Percentiles rank a stretch among this genome's conserved stretches.
phyloP scores from a whole-genome alignment of 257 asterid species.

The Cruciata laevipes region DNA sequence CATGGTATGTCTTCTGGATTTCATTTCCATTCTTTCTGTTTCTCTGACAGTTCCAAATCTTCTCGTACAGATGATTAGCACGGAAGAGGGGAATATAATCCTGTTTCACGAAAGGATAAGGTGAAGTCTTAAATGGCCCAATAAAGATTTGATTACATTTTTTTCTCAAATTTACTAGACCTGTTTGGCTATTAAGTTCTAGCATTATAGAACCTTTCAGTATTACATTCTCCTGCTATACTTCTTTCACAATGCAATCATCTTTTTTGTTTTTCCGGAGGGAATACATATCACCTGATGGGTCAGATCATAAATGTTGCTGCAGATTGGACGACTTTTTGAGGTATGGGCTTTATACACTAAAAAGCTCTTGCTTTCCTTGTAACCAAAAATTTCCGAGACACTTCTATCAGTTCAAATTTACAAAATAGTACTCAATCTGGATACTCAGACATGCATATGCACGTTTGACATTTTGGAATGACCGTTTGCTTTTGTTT shows the following conservation, averaged over 20 bases:
- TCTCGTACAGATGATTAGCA: slow-evolving; percentile 58
- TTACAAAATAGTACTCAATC: background rate
- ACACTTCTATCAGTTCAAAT: background rate
- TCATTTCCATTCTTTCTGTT: background rate
- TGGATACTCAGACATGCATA: slow-evolving; percentile 12
- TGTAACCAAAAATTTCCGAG: slow-evolving; percentile 7
- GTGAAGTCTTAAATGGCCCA: slow-evolving; percentile 25
- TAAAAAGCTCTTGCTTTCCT: slow-evolving; percentile 14
- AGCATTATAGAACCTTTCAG: no score
- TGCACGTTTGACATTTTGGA: slow-evolving; percentile 6
- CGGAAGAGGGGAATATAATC: slow-evolving; percentile 66
- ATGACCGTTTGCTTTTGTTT: slow-evolving; percentile 12
- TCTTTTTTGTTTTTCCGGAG: background rate
- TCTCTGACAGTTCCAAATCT: slow-evolving; percentile 10
- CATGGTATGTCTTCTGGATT: slow-evolving; percentile 43
- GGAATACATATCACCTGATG: background rate
- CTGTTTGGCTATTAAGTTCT: background rate
- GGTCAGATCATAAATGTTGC: slow-evolving; percentile 19
- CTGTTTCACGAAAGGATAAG: slow-evolving; percentile 81
- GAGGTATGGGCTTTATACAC: slow-evolving; percentile 44
- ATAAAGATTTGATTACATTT: background rate
- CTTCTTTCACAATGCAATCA: background rate
- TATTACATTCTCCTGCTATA: background rate
- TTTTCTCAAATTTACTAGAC: background rate
- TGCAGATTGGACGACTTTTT: slow-evolving; percentile 85